Evolutionary conservation across 352 stramenopile species (phyloP).

Genomic region (Phytophthora pseudosyringae): DNA sequence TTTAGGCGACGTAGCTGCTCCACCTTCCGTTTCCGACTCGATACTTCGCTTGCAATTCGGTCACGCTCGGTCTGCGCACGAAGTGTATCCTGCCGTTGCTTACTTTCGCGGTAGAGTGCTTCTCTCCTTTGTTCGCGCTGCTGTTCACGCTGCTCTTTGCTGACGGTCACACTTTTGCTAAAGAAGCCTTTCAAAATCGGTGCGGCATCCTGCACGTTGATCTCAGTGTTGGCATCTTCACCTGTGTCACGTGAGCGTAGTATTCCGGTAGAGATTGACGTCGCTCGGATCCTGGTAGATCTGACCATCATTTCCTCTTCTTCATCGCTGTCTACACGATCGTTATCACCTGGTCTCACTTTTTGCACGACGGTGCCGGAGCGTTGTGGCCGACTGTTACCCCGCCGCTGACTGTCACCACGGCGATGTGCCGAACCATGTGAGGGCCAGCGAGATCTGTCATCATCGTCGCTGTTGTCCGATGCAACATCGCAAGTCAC

Average conservation of each 20-base stretch:
- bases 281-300: neutral
- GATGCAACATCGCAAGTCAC: conserved; percentile 44
- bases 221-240: conserved; percentile 5
- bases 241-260: neutral
- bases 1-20: conserved; percentile 50
- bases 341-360: conserved; percentile 30
- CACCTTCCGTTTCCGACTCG: conserved; percentile 33
- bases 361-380: conserved; percentile 25
- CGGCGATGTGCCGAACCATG: neutral
- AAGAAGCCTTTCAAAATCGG: conserved; percentile 76
- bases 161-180: conserved; percentile 43
- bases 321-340: conserved; percentile 15
- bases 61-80: conserved; percentile 43
- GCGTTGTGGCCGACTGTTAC: neutral
- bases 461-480: conserved; percentile 25
- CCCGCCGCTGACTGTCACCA: conserved; percentile 4
- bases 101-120: conserved; percentile 47
- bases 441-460: conserved; percentile 11
- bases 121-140: conserved; percentile 50
- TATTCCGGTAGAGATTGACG: conserved; percentile 3
- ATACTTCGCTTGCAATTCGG: conserved; percentile 19
- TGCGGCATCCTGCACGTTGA: conserved; percentile 27
- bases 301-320: neutral
- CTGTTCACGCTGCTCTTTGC: conserved; percentile 48
- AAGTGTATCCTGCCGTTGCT: conserved; percentile 53